Evolutionary conservation across 352 stramenopile genomes (phyloP).

Genomic region (Phytophthora citricola): DNA sequence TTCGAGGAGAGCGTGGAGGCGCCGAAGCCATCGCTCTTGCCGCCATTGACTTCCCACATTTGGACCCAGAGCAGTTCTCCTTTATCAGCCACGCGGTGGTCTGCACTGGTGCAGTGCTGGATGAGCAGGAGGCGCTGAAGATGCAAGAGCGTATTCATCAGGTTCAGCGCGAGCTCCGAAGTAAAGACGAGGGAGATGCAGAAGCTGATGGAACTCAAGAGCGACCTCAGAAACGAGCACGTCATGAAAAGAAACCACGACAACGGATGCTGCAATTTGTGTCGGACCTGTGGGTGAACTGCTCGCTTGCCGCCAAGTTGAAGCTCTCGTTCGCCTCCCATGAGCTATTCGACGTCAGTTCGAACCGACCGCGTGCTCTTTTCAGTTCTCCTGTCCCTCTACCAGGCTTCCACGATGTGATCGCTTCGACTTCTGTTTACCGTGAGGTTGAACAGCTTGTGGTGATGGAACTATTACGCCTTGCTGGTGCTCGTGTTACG

Average conservation of each 20-base stretch:
- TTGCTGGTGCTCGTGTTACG: slow-evolving; percentile 64
- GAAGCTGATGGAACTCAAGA: slow-evolving; percentile 1
- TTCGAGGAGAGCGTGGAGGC: slow-evolving; percentile 37
- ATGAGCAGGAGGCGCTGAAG: slow-evolving; percentile 35
- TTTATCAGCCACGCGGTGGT: slow-evolving; percentile 77
- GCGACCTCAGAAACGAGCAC: slow-evolving; percentile 23
- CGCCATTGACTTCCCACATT: slow-evolving; percentile 51
- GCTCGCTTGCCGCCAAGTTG: slow-evolving; percentile 55
- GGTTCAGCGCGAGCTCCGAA: slow-evolving; percentile 21
- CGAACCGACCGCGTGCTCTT: slow-evolving; percentile 50
- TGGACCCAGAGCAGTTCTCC: slow-evolving; percentile 61
- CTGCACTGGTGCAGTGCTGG: slow-evolving; percentile 54
- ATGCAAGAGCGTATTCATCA: slow-evolving; percentile 41
- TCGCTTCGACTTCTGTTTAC: slow-evolving; percentile 71
- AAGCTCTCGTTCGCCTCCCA: slow-evolving; percentile 61
- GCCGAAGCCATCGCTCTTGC: slow-evolving; percentile 57
- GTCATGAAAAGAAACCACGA: slow-evolving; percentile 25
- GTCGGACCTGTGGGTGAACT: slow-evolving; percentile 79
- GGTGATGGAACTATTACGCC: slow-evolving; percentile 55
- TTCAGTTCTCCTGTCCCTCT: slow-evolving; percentile 56
- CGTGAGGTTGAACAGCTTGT: slow-evolving; percentile 67
- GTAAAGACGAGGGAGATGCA: slow-evolving; percentile 5
- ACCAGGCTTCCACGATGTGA: slow-evolving; percentile 53
- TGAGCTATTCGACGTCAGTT: slow-evolving; percentile 50
- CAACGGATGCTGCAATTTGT: slow-evolving; percentile 56